Conservation (phyloP, 2,329 filamentous ascomycete species). For the Tolypocladium sp. region DNA sequence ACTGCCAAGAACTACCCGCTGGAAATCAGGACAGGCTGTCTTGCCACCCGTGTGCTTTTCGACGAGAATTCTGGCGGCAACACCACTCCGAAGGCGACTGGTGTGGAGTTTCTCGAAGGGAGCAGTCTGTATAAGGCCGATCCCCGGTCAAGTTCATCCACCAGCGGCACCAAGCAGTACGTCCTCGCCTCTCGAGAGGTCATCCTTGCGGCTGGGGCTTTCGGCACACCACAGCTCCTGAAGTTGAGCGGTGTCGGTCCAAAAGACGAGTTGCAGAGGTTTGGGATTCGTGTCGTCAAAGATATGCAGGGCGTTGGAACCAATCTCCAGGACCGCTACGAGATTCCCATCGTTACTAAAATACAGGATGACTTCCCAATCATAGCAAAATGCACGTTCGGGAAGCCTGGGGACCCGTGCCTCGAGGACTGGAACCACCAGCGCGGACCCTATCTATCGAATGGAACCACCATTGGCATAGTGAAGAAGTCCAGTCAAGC, state of each 20-base stretch:
- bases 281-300: conserved; percentile 32
- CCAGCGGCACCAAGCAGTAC: conserved; percentile 18
- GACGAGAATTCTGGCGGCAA: conserved; percentile 17
- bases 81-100: conserved; percentile 30
- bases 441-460: conserved; percentile 26
- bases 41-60: conserved; percentile 36
- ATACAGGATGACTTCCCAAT: conserved; percentile 24
- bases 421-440: conserved; percentile 22
- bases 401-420: conserved; percentile 24
- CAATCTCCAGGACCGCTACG: conserved; percentile 52
- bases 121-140: conserved; percentile 35
- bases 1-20: conserved; percentile 46
- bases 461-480: conserved; percentile 34
- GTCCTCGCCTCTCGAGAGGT: conserved; percentile 35
- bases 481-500: conserved; percentile 21
- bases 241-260: conserved; percentile 42
- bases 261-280: conserved; percentile 24
- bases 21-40: conserved; percentile 30
- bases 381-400: conserved; percentile 21
- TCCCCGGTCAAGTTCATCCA: conserved; percentile 20
- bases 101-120: conserved; percentile 40
- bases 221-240: conserved; percentile 44
- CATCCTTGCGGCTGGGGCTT: conserved; percentile 40
- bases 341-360: conserved; percentile 14
- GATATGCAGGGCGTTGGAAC: conserved; percentile 51